A percentile compares a stretch with the other conserved stretches of the same genome.
phyloP scores from a whole-genome alignment of 495 filamentous ascomycete genomes.

The Aspergillus nanangensis region DNA sequence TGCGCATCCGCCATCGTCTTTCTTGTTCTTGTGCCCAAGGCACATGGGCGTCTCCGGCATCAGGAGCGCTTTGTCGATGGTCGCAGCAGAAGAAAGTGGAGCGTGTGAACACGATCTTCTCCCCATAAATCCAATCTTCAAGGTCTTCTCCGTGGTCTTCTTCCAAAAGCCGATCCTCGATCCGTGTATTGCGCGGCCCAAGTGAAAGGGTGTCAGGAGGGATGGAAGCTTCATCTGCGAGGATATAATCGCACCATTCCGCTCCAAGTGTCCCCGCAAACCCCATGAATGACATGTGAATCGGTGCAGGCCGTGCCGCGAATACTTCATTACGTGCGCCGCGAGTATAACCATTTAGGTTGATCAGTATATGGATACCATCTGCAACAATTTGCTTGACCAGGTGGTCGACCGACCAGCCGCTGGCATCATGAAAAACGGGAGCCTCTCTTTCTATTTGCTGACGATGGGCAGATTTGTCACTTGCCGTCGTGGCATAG shows the following conservation, averaged over 20 bases:
- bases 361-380: conserved; percentile 93
- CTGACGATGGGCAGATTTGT: conserved; percentile 83
- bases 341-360: conserved; percentile 95
- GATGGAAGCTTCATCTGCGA: conserved; percentile 85
- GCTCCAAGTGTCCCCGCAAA: conserved; percentile 95
- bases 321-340: conserved; percentile 98
- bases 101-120: conserved; percentile 93
- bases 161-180: conserved; percentile 68
- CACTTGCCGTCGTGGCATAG: conserved; percentile 93
- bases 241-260: conserved; percentile 98
- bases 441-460: conserved; percentile 96
- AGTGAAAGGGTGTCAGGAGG: conserved; percentile 78
- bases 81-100: conserved; percentile 99
- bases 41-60: conserved; percentile 55
- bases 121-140: conserved; percentile 87
- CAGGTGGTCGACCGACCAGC: conserved; percentile 78
- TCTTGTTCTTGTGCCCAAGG: conserved; percentile 84
- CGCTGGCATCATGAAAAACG: conserved; percentile 83
- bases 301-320: conserved; percentile 87
- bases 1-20: conserved; percentile 88
- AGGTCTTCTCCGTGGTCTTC: conserved; percentile 58
- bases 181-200: conserved; percentile 64
- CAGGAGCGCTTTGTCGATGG: conserved; percentile 87
- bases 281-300: conserved; percentile 99
- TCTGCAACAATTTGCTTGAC: conserved; percentile 91